Conservation (phyloP, 768 basidiomycete genomes). For the Crucibulum laeve region DNA sequence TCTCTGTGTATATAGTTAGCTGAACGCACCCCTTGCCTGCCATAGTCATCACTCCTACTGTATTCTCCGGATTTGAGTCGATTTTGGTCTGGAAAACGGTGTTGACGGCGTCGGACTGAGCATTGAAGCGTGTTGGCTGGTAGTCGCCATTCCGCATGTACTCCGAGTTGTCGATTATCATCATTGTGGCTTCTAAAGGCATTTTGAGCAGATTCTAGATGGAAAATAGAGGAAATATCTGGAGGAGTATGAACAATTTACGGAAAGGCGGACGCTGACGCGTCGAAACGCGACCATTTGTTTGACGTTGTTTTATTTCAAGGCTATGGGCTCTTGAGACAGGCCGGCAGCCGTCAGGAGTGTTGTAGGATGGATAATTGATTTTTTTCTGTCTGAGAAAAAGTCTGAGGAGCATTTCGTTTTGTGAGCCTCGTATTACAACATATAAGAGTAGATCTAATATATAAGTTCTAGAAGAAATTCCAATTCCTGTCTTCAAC, state of each 20-base stretch:
- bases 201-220: constrained; percentile 42
- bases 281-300: constrained; percentile 22
- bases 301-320: constrained; percentile 6
- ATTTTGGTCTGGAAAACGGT: constrained; percentile 90
- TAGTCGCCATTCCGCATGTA: constrained; percentile 97
- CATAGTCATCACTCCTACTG: constrained; percentile 98
- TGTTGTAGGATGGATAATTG: not conserved
- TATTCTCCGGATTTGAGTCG: constrained; percentile 95
- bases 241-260: constrained; percentile 2
- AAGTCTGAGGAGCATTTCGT: too few species aligned
- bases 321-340: not conserved
- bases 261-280: constrained; percentile 20
- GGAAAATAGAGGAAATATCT: constrained; percentile 3
- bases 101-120: constrained; percentile 89
- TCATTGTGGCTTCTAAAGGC: constrained; percentile 97
- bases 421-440: too few species aligned
- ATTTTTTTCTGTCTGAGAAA: too few species aligned
- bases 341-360: not conserved
- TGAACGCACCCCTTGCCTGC: constrained; percentile 86
- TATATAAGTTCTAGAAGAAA: too few species aligned
- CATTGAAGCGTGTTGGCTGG: constrained; percentile 79
- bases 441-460: too few species aligned
- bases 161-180: constrained; percentile 96
- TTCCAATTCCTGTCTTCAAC: too few species aligned
- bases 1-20: not conserved